Conservation (phyloP, 208 protist species). For the Leishmania lainsoni region DNA sequence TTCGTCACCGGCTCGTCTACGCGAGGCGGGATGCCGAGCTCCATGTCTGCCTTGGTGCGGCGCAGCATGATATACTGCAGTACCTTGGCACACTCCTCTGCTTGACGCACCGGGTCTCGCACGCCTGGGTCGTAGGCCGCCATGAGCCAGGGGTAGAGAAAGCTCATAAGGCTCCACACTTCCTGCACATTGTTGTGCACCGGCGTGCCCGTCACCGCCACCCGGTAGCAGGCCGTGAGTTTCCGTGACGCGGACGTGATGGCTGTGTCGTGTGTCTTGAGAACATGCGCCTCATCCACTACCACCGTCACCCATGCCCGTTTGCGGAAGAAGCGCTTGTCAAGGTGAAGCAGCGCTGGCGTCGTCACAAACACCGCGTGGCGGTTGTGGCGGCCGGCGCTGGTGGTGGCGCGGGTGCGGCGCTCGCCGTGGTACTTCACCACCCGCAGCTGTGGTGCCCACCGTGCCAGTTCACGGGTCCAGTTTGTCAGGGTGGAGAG, state of each 20-base stretch:
- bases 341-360: slow-evolving; percentile 90
- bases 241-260: slow-evolving; percentile 66
- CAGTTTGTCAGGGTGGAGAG: slow-evolving; percentile 96
- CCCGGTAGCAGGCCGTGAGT: slow-evolving; percentile 75
- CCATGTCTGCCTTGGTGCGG: slow-evolving; percentile 96
- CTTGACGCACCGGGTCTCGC: slow-evolving; percentile 48
- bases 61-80: slow-evolving; percentile 94
- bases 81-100: slow-evolving; percentile 65
- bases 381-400: slow-evolving; percentile 39
- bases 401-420: slow-evolving; percentile 37
- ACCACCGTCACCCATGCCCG: slow-evolving; percentile 93
- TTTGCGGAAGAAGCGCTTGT: slow-evolving; percentile 79
- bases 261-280: slow-evolving; percentile 87
- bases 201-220: slow-evolving; percentile 95
- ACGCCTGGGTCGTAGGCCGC: slow-evolving; percentile 47
- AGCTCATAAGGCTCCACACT: slow-evolving; percentile 96
- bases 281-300: slow-evolving; percentile 97
- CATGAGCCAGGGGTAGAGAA: slow-evolving; percentile 92
- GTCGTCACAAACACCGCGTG: slow-evolving; percentile 96
- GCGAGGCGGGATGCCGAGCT: slow-evolving; percentile 97
- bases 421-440: slow-evolving; percentile 93
- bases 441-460: slow-evolving; percentile 91
- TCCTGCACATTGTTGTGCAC: slow-evolving; percentile 97
- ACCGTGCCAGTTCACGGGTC: slow-evolving; percentile 88
- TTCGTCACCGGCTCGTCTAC: slow-evolving; percentile 83